These are phyloP conservation scores for Carex pumila DNA, from an alignment of 176 grass and related monocot genomes.

Conservation along the genomic window DNA sequence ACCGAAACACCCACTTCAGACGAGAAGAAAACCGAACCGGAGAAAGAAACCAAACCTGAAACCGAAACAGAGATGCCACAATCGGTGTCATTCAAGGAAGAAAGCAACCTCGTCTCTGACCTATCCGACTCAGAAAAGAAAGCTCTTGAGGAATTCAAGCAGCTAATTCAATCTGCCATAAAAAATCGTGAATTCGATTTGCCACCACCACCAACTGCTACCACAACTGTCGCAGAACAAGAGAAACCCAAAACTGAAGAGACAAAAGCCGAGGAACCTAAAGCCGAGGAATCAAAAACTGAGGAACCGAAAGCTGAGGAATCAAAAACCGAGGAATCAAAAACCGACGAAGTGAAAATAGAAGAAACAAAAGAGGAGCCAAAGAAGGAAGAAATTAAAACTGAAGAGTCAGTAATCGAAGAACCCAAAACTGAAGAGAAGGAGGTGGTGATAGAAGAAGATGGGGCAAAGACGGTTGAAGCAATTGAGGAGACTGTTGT, in stretches of 20 bases:
- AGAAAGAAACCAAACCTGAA: conserved; percentile 18
- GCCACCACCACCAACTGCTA: conserved; percentile 42
- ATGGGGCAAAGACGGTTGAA: conserved; percentile 55
- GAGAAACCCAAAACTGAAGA: conserved; percentile 37
- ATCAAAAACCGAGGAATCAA: conserved; percentile 12
- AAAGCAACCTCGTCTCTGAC: conserved; percentile 77
- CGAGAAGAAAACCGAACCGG: conserved; percentile 7
- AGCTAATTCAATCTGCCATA: conserved; percentile 58
- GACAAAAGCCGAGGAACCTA: background rate
- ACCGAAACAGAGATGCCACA: conserved; percentile 32
- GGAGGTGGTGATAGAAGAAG: conserved; percentile 45
- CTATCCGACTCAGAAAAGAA: conserved; percentile 74
- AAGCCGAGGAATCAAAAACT: background rate
- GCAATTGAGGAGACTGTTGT: conserved; percentile 59
- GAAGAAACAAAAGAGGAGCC: conserved; percentile 22
- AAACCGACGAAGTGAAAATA: conserved; percentile 27
- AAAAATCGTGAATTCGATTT: conserved; percentile 69
- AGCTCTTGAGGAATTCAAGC: conserved; percentile 83
- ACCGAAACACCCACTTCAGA: background rate
- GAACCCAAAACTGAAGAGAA: conserved; percentile 43
- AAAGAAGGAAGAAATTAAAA: conserved; percentile 30
- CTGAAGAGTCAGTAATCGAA: background rate
- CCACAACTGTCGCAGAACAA: conserved; percentile 20
- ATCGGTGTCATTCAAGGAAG: conserved; percentile 77
- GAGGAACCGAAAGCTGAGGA: conserved; percentile 33